phyloP scores from a whole-genome alignment of 805 yeast genomes.

The Sugiyamaella floridensis region DNA sequence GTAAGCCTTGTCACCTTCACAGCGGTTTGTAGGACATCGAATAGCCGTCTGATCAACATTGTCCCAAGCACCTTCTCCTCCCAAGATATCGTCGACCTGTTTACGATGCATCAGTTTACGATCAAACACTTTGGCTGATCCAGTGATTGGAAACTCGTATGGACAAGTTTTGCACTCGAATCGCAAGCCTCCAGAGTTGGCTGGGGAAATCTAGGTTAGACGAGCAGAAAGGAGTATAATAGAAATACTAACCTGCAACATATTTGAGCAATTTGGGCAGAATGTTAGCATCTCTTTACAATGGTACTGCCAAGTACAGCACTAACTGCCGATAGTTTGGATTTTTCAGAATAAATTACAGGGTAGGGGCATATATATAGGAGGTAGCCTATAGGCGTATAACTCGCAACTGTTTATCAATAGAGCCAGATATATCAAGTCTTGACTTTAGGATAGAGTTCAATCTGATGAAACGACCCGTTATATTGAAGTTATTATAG shows the following conservation, averaged over 20 bases:
- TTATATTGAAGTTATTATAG: too few species aligned
- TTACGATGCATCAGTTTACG: constrained; percentile 77
- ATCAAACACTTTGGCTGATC: constrained; percentile 70
- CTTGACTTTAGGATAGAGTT: too few species aligned
- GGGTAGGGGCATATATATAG: not conserved
- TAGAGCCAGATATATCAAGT: too few species aligned
- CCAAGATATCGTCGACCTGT: constrained; percentile 91
- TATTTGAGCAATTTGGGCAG: constrained; percentile 90
- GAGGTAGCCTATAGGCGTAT: too few species aligned
- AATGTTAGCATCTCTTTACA: constrained; percentile 69
- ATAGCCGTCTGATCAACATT: constrained; percentile 93
- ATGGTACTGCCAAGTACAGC: not conserved
- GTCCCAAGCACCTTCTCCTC: constrained; percentile 98
- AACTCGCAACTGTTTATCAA: too few species aligned
- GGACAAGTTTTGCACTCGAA: constrained; percentile 93
- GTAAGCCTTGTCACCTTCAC: constrained; percentile 88
- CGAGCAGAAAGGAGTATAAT: not conserved
- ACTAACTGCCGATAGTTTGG: not conserved
- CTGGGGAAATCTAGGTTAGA: constrained; percentile 42
- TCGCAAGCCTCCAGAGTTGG: constrained; percentile 49
- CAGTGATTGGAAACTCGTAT: constrained; percentile 82
- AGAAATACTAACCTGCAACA: constrained; percentile 52
- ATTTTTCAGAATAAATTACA: not conserved
- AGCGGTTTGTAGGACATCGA: constrained; percentile 81
- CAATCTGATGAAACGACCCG: too few species aligned